Conservation (phyloP, 306 rosid species). For the Cicer yamashitae region DNA sequence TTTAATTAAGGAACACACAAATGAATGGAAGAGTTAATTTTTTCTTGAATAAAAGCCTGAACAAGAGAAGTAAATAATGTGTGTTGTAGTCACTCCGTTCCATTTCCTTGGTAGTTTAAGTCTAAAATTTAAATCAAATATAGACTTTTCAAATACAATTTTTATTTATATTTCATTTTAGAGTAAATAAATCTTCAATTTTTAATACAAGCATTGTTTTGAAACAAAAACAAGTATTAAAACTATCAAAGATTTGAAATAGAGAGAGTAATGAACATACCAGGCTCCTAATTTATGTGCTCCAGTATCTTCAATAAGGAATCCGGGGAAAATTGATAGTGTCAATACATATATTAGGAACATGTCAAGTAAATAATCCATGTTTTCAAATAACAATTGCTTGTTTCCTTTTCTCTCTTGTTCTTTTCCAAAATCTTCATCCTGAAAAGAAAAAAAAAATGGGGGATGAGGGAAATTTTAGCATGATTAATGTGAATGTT, state of each 20-base stretch:
- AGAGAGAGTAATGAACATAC: conserved; percentile 44
- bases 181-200: too few relatives aligned
- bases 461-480: neutral
- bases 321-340: conserved; percentile 89
- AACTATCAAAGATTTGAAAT: neutral
- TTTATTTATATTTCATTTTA: too few relatives aligned
- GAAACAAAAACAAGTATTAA: neutral
- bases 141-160: too few relatives aligned
- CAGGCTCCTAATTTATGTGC: conserved; percentile 83
- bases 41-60: too few relatives aligned
- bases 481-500: conserved; percentile 4
- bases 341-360: conserved; percentile 72
- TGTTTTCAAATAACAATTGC: conserved; percentile 72
- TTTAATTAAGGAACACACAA: too few relatives aligned
- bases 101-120: too few relatives aligned
- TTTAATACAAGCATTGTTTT: too few relatives aligned
- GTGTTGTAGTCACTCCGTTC: too few relatives aligned
- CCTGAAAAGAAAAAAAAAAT: conserved; percentile 49
- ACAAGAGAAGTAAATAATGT: too few relatives aligned
- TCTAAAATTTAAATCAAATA: too few relatives aligned
- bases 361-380: conserved; percentile 76
- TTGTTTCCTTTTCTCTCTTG: conserved; percentile 69
- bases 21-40: too few relatives aligned
- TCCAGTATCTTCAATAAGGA: conserved; percentile 89
- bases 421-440: conserved; percentile 50